Base-by-base conservation (phyloP, 2,329 filamentous ascomycete species). In the Juglanconis juglandina region DNA sequence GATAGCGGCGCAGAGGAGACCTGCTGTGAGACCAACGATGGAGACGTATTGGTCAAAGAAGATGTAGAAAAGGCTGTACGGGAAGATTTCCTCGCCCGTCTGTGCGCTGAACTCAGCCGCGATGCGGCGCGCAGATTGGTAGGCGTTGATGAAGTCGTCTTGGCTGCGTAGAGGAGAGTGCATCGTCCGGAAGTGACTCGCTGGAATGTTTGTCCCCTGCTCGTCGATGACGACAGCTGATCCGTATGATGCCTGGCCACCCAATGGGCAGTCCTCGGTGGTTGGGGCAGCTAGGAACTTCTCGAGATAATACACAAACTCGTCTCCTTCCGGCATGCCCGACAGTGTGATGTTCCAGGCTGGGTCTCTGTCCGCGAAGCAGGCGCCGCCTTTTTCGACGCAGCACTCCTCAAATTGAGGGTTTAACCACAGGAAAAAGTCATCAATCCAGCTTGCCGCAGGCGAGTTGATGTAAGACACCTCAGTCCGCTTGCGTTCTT, bases 11-110 rank as follows among this genome's bases (percentile, higher is more conserved):
- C 89, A 89, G 35, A 99, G 83, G 1, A 99, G 84, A 0, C 88
- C 86, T 1, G 84, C 88, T 0, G 94, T 93, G 4, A 98, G 81
- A 10, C 83, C 81, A 24, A 96, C 86, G 63, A 99, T 98, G 60
- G 85, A 85, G 5, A 91, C 84, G 71, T 99, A 99, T 72, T 98
- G 95, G 72, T 99, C 95, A 72, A 99, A 99, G 83, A 98, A 99
- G 72, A 99, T 93, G 78, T 99, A 99, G 73, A 96, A 96, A 63
- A 97, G 88, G 67, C 91, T 96, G 78, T 99, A 99, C 0, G 95
- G 92, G 81, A 99, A 99, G 3, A 99, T 88, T 32, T 95, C 87
- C 30, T 91, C 86, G 5, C 87, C 84, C 4, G 92, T 93, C 55
- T 83, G 81, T 56, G 83, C 75, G 13, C 83, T 88, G 55, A 99